phyloP scores from a whole-genome alignment of 768 basidiomycete species.

The Flagelloscypha sp. region DNA sequence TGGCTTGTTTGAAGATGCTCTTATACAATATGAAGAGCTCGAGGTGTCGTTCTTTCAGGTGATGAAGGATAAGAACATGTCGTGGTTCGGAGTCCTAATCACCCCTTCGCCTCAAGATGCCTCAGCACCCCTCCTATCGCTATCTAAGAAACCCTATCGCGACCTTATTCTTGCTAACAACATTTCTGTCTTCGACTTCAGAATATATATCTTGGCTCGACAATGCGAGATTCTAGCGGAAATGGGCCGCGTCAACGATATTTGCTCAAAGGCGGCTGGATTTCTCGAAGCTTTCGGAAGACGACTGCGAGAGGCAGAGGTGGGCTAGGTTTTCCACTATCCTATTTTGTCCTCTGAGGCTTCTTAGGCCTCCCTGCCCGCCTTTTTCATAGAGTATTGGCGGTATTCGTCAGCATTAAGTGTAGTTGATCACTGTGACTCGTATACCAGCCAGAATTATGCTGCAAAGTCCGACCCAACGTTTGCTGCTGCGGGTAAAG shows the following conservation, averaged over 20 bases:
- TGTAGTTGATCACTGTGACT: constrained; percentile 70
- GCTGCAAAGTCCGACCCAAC: constrained; percentile 32
- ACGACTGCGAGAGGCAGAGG: constrained; percentile 69
- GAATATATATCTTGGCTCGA: constrained; percentile 81
- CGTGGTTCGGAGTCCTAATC: constrained; percentile 89
- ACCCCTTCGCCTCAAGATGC: constrained; percentile 66
- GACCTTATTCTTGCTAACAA: constrained; percentile 84
- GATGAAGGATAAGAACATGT: constrained; percentile 71
- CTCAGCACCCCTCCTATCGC: constrained; percentile 69
- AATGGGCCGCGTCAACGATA: constrained; percentile 58
- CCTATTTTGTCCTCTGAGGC: constrained; percentile 2
- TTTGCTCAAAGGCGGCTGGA: constrained; percentile 58
- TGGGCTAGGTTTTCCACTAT: constrained; percentile 22
- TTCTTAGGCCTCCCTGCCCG: constrained; percentile 42
- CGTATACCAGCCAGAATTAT: no score
- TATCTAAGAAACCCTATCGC: constrained; percentile 75
- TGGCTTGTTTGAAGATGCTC: constrained; percentile 81
- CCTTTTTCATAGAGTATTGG: constrained; percentile 88
- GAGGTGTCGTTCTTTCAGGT: constrained; percentile 76
- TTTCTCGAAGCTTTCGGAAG: constrained; percentile 77
- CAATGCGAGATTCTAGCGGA: constrained; percentile 74
- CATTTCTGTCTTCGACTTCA: constrained; percentile 91
- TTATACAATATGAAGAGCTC: constrained; percentile 84
- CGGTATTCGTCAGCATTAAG: constrained; percentile 84
- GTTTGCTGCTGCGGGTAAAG: constrained; percentile 59